Conservation (phyloP, 345 rosid genomes). For the Syzygium jambos region DNA sequence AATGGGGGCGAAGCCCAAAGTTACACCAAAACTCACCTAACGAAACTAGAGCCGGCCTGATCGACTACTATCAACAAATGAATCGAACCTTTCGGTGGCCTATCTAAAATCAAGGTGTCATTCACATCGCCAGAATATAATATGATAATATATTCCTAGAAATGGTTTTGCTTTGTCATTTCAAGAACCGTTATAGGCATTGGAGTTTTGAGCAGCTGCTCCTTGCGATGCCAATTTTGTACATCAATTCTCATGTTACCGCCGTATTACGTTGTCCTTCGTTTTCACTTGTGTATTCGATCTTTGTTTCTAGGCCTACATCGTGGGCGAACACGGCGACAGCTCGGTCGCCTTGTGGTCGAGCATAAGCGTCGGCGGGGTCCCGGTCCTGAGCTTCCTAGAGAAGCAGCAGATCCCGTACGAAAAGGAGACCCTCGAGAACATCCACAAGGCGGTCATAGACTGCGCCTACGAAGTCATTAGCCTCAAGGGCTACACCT, state of each 20-base stretch:
- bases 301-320: slow-evolving; percentile 42
- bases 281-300: not conserved
- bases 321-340: slow-evolving; percentile 94
- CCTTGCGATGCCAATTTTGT: too few species aligned
- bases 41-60: too few species aligned
- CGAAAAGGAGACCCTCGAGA: slow-evolving; percentile 72
- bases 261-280: not conserved
- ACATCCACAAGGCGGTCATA: slow-evolving; percentile 64
- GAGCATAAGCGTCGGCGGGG: slow-evolving; percentile 85
- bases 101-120: too few species aligned
- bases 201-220: too few species aligned
- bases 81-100: too few species aligned
- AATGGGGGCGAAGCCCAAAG: too few species aligned
- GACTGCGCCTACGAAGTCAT: slow-evolving; percentile 81
- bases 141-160: not conserved
- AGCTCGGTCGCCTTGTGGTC: slow-evolving; percentile 98
- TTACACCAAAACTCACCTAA: too few species aligned
- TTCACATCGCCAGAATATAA: not conserved
- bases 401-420: slow-evolving; percentile 60
- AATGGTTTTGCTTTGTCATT: not conserved
- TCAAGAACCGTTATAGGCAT: not conserved
- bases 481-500: slow-evolving; percentile 80
- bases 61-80: too few species aligned
- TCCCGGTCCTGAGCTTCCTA: slow-evolving; percentile 68
- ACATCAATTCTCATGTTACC: too few species aligned